Conservation (phyloP, 2,329 filamentous ascomycete species). For the Aspergillus transmontanensis region DNA sequence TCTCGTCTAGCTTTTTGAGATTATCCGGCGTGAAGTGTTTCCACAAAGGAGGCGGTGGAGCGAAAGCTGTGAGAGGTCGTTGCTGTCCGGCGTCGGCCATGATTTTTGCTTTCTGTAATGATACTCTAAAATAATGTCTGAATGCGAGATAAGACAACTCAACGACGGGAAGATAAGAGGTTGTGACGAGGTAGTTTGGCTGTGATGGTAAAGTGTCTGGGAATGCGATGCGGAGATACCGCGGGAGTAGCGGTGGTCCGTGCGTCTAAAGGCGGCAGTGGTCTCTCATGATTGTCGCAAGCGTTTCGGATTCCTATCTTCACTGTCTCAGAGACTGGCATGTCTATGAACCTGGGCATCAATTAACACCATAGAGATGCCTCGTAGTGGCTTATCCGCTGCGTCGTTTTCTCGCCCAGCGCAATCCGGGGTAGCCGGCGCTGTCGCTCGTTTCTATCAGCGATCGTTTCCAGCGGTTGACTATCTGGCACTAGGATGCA, state of each 20-base stretch:
- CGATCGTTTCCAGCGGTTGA: conserved; percentile 85
- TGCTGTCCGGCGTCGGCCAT: conserved; percentile 64
- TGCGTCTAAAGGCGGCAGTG: conserved; percentile 12
- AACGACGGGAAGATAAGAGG: neutral
- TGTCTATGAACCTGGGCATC: neutral
- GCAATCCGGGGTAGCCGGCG: conserved; percentile 46
- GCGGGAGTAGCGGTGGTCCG: conserved; percentile 20
- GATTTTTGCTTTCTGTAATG: neutral
- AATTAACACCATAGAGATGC: conserved; percentile 23
- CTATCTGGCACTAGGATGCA: conserved; percentile 74
- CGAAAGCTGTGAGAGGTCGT: conserved; percentile 64
- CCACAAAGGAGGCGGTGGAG: conserved; percentile 88
- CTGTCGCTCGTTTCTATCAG: conserved; percentile 57
- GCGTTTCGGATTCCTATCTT: neutral
- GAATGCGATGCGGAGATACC: conserved; percentile 21
- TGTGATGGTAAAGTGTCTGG: neutral
- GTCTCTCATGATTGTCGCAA: neutral
- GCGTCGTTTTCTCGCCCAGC: conserved; percentile 25
- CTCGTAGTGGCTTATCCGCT: conserved; percentile 30
- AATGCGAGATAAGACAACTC: too few species aligned
- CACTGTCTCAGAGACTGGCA: neutral
- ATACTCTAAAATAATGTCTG: neutral
- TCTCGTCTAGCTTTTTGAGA: conserved; percentile 58
- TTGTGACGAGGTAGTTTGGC: neutral
- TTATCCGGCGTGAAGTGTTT: conserved; percentile 81